Evolutionary conservation across 176 grass and related monocot genomes (phyloP).

Genomic region (Musa troglodytarum): DNA sequence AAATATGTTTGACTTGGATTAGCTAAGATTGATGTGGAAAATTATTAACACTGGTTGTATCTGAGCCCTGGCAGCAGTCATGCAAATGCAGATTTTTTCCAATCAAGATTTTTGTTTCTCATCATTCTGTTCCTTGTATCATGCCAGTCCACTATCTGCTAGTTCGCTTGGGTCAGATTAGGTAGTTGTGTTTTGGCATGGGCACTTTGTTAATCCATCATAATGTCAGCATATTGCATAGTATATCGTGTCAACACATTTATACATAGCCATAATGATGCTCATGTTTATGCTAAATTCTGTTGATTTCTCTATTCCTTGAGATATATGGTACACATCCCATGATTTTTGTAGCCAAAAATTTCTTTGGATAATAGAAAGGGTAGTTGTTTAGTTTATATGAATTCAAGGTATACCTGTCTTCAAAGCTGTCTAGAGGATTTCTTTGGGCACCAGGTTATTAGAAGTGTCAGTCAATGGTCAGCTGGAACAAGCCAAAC

Average conservation of each 20-base stretch:
- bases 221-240: background rate
- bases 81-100: background rate
- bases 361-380: background rate
- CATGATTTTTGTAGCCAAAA: no score
- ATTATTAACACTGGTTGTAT: background rate
- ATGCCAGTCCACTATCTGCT: background rate
- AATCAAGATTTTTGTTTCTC: constrained; percentile 5
- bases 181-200: background rate
- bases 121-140: background rate
- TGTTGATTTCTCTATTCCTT: no score
- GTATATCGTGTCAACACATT: background rate
- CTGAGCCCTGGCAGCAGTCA: background rate
- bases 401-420: background rate
- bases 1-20: no score
- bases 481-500: constrained; percentile 73
- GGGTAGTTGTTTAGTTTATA: background rate
- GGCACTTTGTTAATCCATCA: no score
- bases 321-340: no score
- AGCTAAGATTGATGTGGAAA: no score
- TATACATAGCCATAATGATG: no score
- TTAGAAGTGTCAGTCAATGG: constrained; percentile 71
- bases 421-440: background rate
- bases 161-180: background rate
- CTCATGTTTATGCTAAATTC: no score
- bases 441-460: constrained; percentile 29